Evolutionary conservation across 306 rosid genomes (phyloP).

Genomic region (Rubus idaeus): DNA sequence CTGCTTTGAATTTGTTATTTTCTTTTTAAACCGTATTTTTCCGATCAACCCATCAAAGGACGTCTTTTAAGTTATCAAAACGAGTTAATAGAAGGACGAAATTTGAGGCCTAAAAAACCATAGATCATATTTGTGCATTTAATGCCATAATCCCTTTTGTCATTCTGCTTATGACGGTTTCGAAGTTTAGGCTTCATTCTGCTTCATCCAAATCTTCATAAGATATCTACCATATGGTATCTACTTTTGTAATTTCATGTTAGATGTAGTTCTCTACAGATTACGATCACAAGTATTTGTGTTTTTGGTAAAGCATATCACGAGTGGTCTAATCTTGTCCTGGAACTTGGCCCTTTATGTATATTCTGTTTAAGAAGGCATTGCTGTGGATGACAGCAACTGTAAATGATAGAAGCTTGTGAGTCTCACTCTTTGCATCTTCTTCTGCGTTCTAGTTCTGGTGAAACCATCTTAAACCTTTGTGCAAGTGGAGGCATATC

Average conservation of each 20-base stretch:
- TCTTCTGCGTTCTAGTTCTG: not conserved
- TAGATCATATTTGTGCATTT: not conserved
- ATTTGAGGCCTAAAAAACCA: not conserved
- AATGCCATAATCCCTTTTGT: not conserved
- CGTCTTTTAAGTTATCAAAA: not conserved
- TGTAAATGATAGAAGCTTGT: conserved; percentile 10
- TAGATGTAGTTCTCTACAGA: not conserved
- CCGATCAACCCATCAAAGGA: not conserved
- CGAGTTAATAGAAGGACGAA: not conserved
- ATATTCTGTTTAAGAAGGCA: not conserved
- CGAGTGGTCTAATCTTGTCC: not conserved
- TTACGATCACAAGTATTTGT: not conserved
- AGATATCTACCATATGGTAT: not conserved
- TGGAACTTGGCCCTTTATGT: not conserved
- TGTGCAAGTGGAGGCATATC: not conserved
- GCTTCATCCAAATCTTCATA: not conserved
- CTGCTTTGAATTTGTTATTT: not conserved
- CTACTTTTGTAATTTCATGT: not conserved
- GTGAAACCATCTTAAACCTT: not conserved
- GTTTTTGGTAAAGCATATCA: not conserved
- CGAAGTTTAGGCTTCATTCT: not conserved
- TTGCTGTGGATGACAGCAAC: not conserved
- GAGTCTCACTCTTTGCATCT: conserved; percentile 15
- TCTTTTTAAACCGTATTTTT: not conserved
- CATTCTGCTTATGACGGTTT: not conserved